Evolutionary conservation across 2,329 filamentous ascomycete species (phyloP).

Genomic region (Tolypocladium tundrense): DNA sequence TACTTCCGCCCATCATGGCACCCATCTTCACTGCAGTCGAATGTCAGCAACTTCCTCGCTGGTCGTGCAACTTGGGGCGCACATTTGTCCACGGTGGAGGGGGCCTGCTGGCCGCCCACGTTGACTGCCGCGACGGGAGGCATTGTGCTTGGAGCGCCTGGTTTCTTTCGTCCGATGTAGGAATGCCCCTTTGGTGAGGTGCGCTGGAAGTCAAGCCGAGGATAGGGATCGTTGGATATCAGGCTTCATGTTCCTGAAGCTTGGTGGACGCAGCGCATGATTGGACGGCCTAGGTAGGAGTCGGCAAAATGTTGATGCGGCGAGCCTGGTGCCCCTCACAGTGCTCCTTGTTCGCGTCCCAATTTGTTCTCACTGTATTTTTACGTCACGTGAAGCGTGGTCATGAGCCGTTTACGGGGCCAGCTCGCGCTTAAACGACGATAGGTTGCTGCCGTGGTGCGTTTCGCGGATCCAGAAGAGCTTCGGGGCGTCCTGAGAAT

Average conservation of each 20-base stretch:
- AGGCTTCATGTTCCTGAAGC: not conserved
- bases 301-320: slow-evolving; percentile 19
- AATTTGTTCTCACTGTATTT: slow-evolving; percentile 13
- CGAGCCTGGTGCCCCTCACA: slow-evolving; percentile 12
- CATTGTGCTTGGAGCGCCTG: slow-evolving; percentile 16
- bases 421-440: slow-evolving; percentile 9
- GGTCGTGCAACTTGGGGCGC: slow-evolving; percentile 11
- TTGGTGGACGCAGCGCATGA: slow-evolving; percentile 5
- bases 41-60: slow-evolving; percentile 4
- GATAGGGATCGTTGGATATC: not conserved
- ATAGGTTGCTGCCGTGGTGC: not conserved
- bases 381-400: slow-evolving; percentile 23
- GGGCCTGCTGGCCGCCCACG: slow-evolving; percentile 31
- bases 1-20: slow-evolving; percentile 97
- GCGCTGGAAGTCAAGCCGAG: not conserved
- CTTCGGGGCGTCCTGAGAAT: not conserved
- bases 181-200: not conserved
- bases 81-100: slow-evolving; percentile 47
- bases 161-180: not conserved
- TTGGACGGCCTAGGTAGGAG: slow-evolving; percentile 11
- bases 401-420: slow-evolving; percentile 18
- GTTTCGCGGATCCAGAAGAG: not conserved
- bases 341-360: slow-evolving; percentile 5
- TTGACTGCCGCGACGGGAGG: slow-evolving; percentile 30
- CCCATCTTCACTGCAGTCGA: slow-evolving; percentile 64